phyloP scores from a whole-genome alignment of 768 basidiomycete species.

The Collybiopsis luxurians region DNA sequence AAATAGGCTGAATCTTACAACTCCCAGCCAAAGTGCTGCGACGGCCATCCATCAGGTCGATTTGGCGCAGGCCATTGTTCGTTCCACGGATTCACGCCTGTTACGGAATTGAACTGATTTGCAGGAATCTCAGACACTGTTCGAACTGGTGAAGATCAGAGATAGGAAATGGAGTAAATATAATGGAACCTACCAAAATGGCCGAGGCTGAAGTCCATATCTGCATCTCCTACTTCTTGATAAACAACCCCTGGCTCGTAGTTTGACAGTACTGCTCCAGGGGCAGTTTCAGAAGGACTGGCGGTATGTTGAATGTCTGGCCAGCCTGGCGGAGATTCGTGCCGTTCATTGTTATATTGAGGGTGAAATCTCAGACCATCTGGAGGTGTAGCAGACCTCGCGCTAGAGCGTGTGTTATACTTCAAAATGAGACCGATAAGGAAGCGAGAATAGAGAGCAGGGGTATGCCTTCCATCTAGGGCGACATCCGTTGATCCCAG shows the following conservation, averaged over 20 bases:
- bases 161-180: background rate
- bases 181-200: conserved; percentile 27
- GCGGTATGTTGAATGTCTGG: conserved; percentile 34
- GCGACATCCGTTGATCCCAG: conserved; percentile 49
- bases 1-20: background rate
- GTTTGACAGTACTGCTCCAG: conserved; percentile 1
- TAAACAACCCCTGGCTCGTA: conserved; percentile 10
- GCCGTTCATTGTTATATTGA: conserved; percentile 20
- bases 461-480: conserved; percentile 54
- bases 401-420: conserved; percentile 18
- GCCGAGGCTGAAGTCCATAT: conserved; percentile 48
- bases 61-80: conserved; percentile 1
- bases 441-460: conserved; percentile 57
- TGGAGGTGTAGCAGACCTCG: conserved; percentile 4
- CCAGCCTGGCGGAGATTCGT: conserved; percentile 34
- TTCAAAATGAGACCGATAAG: conserved; percentile 45
- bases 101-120: background rate
- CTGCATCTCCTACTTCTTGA: conserved; percentile 22
- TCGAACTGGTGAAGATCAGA: conserved; percentile 19
- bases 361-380: conserved; percentile 13
- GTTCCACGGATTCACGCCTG: background rate
- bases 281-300: conserved; percentile 1
- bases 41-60: background rate
- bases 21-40: background rate
- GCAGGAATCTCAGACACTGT: conserved; percentile 27